Percentiles rank a stretch among this genome's conserved stretches.
Evolutionary conservation across 2,329 filamentous ascomycete species (phyloP).

Genomic region (Verticillium longisporum): DNA sequence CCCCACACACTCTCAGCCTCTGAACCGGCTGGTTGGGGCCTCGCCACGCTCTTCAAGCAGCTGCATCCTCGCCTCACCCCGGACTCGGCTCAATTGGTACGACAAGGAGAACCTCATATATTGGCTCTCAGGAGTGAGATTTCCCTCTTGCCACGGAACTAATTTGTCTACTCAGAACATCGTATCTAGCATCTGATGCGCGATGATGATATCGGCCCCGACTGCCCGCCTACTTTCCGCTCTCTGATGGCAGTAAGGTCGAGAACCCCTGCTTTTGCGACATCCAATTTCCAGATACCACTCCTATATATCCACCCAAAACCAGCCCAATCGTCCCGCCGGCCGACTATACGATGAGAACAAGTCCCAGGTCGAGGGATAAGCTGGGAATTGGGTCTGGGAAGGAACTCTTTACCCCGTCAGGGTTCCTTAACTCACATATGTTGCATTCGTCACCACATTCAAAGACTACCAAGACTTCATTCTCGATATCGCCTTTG

Average conservation of each 20-base stretch:
- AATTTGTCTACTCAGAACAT: neutral
- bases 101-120: neutral
- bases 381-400: constrained; percentile 14
- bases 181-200: neutral
- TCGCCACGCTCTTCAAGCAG: neutral
- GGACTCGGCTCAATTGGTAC: neutral
- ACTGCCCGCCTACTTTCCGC: neutral
- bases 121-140: neutral
- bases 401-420: constrained; percentile 14
- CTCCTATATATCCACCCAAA: constrained; percentile 6
- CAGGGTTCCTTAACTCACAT: constrained; percentile 16
- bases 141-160: neutral
- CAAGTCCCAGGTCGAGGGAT: constrained; percentile 8
- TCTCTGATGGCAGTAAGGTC: constrained; percentile 5
- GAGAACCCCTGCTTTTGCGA: neutral
- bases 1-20: neutral
- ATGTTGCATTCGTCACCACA: constrained; percentile 15
- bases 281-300: constrained; percentile 2
- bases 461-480: constrained; percentile 17
- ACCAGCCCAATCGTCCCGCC: constrained; percentile 3
- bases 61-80: neutral
- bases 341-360: constrained; percentile 10
- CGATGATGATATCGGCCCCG: neutral
- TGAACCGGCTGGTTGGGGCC: neutral
- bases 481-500: constrained; percentile 20